Evolutionary conservation across 352 stramenopile genomes (phyloP).

Genomic region (Phytophthora colocasiae): DNA sequence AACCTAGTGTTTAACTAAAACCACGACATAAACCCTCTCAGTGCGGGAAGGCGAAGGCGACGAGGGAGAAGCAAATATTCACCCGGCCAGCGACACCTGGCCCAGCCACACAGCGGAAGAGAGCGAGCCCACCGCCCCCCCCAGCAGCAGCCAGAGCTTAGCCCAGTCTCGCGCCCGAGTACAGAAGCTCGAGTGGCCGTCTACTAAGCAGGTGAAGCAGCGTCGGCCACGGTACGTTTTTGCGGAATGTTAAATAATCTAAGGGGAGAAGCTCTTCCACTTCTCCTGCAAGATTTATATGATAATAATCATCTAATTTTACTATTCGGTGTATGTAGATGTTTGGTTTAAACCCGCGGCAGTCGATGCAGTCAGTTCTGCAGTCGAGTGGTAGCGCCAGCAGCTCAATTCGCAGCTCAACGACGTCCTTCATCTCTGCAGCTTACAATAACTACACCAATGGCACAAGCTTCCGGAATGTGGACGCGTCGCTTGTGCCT

Average conservation of each 20-base stretch:
- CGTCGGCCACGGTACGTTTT: constrained; percentile 11
- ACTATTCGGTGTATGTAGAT: constrained; percentile 23
- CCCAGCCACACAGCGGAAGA: constrained; percentile 32
- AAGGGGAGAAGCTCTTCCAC: too few species aligned
- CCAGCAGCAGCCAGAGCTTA: constrained; percentile 10
- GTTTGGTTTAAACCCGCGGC: constrained; percentile 45
- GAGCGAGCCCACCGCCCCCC: constrained; percentile 17
- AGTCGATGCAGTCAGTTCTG: constrained; percentile 50
- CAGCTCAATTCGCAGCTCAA: constrained; percentile 30
- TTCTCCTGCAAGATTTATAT: too few species aligned
- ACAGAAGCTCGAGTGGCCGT: not conserved
- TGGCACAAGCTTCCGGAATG: constrained; percentile 42
- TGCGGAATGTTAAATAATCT: too few species aligned
- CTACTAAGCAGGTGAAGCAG: constrained; percentile 4
- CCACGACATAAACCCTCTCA: not conserved
- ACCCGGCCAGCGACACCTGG: constrained; percentile 6
- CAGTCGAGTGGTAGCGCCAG: constrained; percentile 28
- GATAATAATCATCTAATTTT: not conserved
- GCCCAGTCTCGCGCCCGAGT: constrained; percentile 8
- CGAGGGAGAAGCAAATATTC: constrained; percentile 37
- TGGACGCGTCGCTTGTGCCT: constrained; percentile 60
- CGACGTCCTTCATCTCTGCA: constrained; percentile 45
- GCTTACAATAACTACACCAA: constrained; percentile 48
- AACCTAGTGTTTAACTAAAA: constrained; percentile 24
- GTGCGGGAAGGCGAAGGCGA: constrained; percentile 26